Conservation (phyloP, 2,329 filamentous ascomycete species). For the Leptographium flavum region DNA sequence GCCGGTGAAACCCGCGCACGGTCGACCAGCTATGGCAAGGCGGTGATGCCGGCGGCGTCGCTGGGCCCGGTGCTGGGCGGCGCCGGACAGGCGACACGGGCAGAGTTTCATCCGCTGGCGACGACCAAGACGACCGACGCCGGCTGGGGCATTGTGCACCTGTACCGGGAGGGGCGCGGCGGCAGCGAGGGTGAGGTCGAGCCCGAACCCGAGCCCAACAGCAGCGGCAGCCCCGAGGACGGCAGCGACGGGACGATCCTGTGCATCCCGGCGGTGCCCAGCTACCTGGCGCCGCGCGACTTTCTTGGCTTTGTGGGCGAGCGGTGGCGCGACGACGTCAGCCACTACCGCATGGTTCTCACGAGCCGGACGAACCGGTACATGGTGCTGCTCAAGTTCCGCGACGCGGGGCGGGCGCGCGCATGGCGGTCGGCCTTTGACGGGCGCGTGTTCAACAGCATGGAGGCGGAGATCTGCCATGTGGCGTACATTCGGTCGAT, state of each 20-base stretch:
- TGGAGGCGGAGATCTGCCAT: conserved; percentile 92
- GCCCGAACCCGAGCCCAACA: no score
- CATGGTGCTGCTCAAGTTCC: conserved; percentile 91
- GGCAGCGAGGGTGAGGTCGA: conserved; percentile 11
- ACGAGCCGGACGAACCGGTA: conserved; percentile 82
- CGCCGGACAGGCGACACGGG: conserved; percentile 67
- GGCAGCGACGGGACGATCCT: conserved; percentile 64
- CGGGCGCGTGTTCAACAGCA: conserved; percentile 81
- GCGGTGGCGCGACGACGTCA: conserved; percentile 71
- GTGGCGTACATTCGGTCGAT: conserved; percentile 91
- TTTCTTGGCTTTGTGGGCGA: conserved; percentile 87
- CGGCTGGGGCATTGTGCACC: conserved; percentile 85
- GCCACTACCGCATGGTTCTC: conserved; percentile 87
- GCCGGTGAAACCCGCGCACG: conserved; percentile 13
- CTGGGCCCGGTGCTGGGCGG: conserved; percentile 40
- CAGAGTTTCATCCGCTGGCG: conserved; percentile 58
- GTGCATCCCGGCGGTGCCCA: conserved; percentile 88
- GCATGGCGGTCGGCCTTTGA: conserved; percentile 81
- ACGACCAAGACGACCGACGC: conserved; percentile 62
- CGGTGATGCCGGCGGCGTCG: conserved; percentile 17
- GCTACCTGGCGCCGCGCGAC: conserved; percentile 81
- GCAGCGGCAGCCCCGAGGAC: conserved; percentile 12
- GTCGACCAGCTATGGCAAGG: neutral
- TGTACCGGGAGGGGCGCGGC: conserved; percentile 60
- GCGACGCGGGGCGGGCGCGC: conserved; percentile 56